Evolutionary conservation across 345 rosid genomes (phyloP), one percentile per base, ranked within the genome.

Genomic region (Rhizophora apiculata): DNA sequence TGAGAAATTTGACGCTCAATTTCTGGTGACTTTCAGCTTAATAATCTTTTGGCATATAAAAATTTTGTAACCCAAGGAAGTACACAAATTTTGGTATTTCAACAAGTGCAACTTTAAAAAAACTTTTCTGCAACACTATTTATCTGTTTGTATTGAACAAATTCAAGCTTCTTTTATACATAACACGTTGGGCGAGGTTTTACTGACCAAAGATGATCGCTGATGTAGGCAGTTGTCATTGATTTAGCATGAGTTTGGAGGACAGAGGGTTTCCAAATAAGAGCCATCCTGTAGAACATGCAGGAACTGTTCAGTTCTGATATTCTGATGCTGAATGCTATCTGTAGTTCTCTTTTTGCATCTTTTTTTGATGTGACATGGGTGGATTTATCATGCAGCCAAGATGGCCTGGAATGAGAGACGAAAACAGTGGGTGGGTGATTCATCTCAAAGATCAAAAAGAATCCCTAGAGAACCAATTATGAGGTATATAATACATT

Each of bases 401-500:
- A 78, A 80, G 77, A 69, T 70, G 57, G 69, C 64, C 64, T 82
- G 86, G 83, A 66, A 72, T 24, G 76, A 77, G 78, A 68, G 21
- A 60, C 72, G 82, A 63, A 77, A 49, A 72, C 69, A 74, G 59
- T 82, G 83, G 85, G 67, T 75, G 22, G 82, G 82, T 61, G 80
- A 80, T 61, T 72, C 61, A 24, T 68, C 80, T 67, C 72, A 70
- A 64, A 72, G 59, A 63, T 39, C 68, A 49, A 64, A 71, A 71
- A 80, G 69, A 60, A 64, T 54, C 31, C 67, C 72, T 24, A 31
- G 60, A 72, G 84, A 83, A 68, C 82, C 80, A 27, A 75, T 75
- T 59, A 73, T 77, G 80, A 78, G 86, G 82, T 80, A 9, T 22
- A 5, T 51, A 19, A 9, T 27, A 3, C 68, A 19, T 65, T 18